Evolutionary conservation across 2,329 filamentous ascomycete genomes (phyloP).

Genomic region (Scedosporium apiospermum): DNA sequence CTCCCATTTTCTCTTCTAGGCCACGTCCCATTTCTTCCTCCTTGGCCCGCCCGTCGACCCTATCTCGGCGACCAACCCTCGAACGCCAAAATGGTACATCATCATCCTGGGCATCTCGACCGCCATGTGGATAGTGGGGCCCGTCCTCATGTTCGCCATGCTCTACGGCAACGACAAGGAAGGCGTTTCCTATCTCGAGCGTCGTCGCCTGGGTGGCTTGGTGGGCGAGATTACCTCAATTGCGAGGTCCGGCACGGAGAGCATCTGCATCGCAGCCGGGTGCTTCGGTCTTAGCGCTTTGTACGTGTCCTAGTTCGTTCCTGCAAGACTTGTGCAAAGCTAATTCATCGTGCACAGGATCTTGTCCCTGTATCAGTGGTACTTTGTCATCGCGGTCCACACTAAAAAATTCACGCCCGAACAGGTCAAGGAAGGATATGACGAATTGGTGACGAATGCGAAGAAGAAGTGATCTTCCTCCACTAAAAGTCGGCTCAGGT

Average conservation of each 20-base stretch:
- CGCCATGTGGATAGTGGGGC: background rate
- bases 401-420: background rate
- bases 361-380: background rate
- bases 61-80: background rate
- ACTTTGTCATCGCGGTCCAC: background rate
- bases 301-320: background rate
- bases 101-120: background rate
- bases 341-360: background rate
- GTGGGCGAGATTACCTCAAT: background rate
- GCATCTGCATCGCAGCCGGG: conserved; percentile 7
- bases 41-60: background rate
- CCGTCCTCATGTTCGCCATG: background rate
- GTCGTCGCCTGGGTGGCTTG: background rate
- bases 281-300: background rate
- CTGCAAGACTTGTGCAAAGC: background rate
- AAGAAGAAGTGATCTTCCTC: background rate
- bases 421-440: background rate
- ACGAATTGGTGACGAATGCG: background rate
- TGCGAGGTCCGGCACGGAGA: conserved; percentile 4
- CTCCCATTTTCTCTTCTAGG: background rate
- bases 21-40: background rate
- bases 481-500: too few species aligned
- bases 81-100: background rate
- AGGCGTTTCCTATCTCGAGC: background rate
- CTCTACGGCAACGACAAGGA: background rate